Evolutionary conservation across 2,329 filamentous ascomycete genomes (phyloP).

Genomic region (Pseudogymnoascus sp.): DNA sequence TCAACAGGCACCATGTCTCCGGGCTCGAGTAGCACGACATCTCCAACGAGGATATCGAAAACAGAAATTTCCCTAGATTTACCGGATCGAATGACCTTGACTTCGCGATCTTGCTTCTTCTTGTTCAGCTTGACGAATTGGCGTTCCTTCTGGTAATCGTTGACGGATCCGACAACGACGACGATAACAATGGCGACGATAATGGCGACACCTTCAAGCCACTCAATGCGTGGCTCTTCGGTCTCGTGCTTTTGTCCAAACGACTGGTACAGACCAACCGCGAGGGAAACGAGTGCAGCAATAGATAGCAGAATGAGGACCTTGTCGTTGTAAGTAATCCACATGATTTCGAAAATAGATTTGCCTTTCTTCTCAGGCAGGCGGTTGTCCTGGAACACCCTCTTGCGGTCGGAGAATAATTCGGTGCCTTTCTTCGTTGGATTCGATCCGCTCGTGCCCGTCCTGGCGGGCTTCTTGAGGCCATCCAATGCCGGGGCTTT

Average conservation of each 20-base stretch:
- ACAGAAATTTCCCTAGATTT: constrained; percentile 61
- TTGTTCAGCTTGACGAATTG: constrained; percentile 74
- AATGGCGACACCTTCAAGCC: constrained; percentile 76
- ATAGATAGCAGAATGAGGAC: constrained; percentile 64
- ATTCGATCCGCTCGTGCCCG: neutral
- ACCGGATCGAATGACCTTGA: constrained; percentile 71
- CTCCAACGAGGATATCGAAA: constrained; percentile 64
- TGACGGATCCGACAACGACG: constrained; percentile 66
- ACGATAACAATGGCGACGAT: constrained; percentile 70
- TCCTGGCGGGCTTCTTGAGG: constrained; percentile 4
- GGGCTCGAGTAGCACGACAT: constrained; percentile 64
- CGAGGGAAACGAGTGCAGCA: constrained; percentile 65
- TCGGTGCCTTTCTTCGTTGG: constrained; percentile 16
- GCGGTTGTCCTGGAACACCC: constrained; percentile 60
- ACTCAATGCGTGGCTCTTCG: constrained; percentile 54
- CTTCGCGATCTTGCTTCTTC: constrained; percentile 66
- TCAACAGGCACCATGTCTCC: constrained; percentile 66
- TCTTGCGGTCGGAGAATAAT: constrained; percentile 54
- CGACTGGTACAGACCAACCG: constrained; percentile 67
- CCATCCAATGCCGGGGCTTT: constrained; percentile 19
- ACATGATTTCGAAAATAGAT: constrained; percentile 59
- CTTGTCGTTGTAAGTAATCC: constrained; percentile 79
- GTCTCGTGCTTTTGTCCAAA: constrained; percentile 45
- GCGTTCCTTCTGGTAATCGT: constrained; percentile 75
- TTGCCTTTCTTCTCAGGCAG: constrained; percentile 64